Conservation (phyloP, 2,329 filamentous ascomycete species). For the Sordariomycetes sp. region DNA sequence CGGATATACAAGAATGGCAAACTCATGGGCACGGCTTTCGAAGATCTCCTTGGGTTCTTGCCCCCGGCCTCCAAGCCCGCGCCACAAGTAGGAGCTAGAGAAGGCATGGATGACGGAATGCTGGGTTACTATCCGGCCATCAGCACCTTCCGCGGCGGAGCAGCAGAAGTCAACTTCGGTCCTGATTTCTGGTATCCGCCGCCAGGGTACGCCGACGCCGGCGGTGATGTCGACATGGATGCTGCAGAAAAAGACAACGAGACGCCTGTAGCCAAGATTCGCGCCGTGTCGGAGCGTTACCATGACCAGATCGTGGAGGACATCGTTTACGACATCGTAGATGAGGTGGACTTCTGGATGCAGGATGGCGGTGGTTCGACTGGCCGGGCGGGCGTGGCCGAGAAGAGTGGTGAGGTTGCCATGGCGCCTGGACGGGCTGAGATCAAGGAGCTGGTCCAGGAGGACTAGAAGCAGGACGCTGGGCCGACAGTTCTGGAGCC, state of each 20-base stretch:
- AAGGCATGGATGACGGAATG: slow-evolving; percentile 88
- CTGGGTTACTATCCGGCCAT: slow-evolving; percentile 93
- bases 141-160: slow-evolving; percentile 83
- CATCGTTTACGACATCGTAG: slow-evolving; percentile 82
- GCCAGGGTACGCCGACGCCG: slow-evolving; percentile 37
- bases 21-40: slow-evolving; percentile 78
- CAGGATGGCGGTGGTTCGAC: slow-evolving; percentile 51
- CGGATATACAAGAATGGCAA: slow-evolving; percentile 89
- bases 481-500: too few species aligned
- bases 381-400: slow-evolving; percentile 33
- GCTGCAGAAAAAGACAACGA: slow-evolving; percentile 6
- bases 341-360: slow-evolving; percentile 87
- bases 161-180: slow-evolving; percentile 89
- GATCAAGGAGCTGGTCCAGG: slow-evolving; percentile 58
- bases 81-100: slow-evolving; percentile 64
- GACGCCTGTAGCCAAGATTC: slow-evolving; percentile 25
- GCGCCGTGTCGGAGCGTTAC: slow-evolving; percentile 69
- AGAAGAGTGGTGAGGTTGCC: slow-evolving; percentile 32
- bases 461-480: too few species aligned
- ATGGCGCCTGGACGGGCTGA: slow-evolving; percentile 40
- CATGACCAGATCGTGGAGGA: slow-evolving; percentile 93
- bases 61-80: slow-evolving; percentile 77
- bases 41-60: slow-evolving; percentile 79
- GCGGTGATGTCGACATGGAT: slow-evolving; percentile 39
- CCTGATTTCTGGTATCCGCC: slow-evolving; percentile 89